These are phyloP conservation scores for Nicotiana benthamiana DNA, from an alignment of 257 asterid genomes.

Conservation along the genomic window DNA sequence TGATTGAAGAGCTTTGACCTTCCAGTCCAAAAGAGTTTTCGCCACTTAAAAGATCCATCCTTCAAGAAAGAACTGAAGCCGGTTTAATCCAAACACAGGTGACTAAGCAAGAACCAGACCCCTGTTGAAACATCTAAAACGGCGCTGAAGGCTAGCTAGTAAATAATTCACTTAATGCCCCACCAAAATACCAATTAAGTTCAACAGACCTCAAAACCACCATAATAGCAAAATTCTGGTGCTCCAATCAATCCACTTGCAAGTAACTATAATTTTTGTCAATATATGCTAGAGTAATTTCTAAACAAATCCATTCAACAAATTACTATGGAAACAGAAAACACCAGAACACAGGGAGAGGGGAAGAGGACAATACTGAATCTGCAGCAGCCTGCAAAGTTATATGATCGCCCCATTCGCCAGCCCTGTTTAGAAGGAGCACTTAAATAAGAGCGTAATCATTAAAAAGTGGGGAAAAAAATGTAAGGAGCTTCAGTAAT, in stretches of 20 bases:
- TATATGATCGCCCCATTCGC: slow-evolving; percentile 97
- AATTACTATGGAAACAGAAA: background rate
- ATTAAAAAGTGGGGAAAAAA: slow-evolving; percentile 1
- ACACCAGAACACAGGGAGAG: background rate
- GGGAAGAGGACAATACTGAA: slow-evolving; percentile 39
- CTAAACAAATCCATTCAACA: background rate
- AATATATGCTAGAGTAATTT: background rate
- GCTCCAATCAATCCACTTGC: background rate
- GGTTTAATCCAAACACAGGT: background rate
- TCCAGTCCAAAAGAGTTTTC: background rate
- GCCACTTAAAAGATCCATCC: background rate
- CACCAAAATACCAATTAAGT: background rate
- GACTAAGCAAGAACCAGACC: background rate
- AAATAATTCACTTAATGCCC: background rate
- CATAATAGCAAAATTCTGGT: background rate
- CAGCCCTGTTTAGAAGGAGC: slow-evolving; percentile 35
- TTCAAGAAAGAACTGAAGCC: background rate
- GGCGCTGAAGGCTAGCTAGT: background rate
- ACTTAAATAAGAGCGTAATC: background rate
- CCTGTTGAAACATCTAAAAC: background rate
- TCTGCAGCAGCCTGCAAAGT: slow-evolving; percentile 97
- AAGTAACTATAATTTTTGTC: background rate
- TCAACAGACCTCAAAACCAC: background rate
- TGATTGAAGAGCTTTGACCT: background rate
- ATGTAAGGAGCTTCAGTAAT: background rate